phyloP scores from a whole-genome alignment of 257 asterid genomes.

The Coffea eugenioides region DNA sequence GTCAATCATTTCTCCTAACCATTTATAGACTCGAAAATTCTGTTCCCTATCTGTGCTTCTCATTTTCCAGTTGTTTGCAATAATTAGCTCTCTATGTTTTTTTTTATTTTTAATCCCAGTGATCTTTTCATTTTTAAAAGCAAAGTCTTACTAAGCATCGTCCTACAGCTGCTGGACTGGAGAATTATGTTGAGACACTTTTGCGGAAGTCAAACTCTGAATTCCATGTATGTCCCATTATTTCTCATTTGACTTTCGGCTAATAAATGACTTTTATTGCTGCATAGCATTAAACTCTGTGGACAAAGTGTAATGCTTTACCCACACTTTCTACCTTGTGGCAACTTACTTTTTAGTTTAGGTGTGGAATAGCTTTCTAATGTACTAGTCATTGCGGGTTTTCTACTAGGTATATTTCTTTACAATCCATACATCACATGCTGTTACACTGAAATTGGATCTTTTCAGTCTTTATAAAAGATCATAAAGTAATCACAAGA shows the following conservation, averaged over 20 bases:
- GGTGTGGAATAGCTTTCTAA: not conserved
- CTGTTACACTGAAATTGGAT: not conserved
- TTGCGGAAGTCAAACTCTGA: slow-evolving; percentile 66
- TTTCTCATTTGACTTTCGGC: not conserved
- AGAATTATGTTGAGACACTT: slow-evolving; percentile 67
- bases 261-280: not conserved
- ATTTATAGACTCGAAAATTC: not conserved
- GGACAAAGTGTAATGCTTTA: not conserved
- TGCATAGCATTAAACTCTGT: too few species aligned
- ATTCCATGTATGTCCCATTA: slow-evolving; percentile 62
- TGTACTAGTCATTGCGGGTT: not conserved
- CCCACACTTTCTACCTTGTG: not conserved
- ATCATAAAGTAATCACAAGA: not conserved
- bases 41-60: not conserved
- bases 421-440: too few species aligned
- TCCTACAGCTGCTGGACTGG: slow-evolving; percentile 49
- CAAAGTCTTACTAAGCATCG: not conserved
- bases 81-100: not conserved
- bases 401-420: not conserved
- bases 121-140: not conserved
- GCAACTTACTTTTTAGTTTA: not conserved
- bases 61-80: not conserved
- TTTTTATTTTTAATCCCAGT: not conserved
- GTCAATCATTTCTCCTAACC: slow-evolving; percentile 1
- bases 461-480: too few species aligned